A percentile compares a stretch with the other conserved stretches of the same genome.
phyloP scores from a whole-genome alignment of 2,329 filamentous ascomycete species.

The Ciborinia camelliae region DNA sequence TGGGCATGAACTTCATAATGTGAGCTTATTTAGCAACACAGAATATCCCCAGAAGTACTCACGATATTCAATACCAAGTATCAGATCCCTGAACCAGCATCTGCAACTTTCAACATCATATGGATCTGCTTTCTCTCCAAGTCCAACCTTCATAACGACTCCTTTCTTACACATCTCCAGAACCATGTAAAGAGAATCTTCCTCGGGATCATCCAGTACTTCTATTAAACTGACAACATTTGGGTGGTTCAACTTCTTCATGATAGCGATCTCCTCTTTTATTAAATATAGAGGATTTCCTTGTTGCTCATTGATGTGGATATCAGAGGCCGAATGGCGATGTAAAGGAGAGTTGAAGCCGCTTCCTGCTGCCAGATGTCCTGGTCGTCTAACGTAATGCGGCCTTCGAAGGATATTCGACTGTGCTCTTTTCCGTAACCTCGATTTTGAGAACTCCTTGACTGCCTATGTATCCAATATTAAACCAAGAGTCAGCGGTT shows the following conservation, averaged over 20 bases:
- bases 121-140: conserved; percentile 78
- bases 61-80: conserved; percentile 92
- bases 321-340: conserved; percentile 53
- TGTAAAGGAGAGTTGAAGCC: conserved; percentile 44
- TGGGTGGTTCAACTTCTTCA: conserved; percentile 96
- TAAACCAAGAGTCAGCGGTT: conserved; percentile 3
- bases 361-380: conserved; percentile 43
- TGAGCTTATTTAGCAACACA: conserved; percentile 23
- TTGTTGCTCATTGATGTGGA: conserved; percentile 57
- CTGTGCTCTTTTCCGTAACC: conserved; percentile 83
- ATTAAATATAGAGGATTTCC: conserved; percentile 77
- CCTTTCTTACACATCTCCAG: conserved; percentile 99
- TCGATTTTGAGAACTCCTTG: conserved; percentile 95
- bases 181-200: conserved; percentile 97
- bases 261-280: conserved; percentile 94
- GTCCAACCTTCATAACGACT: conserved; percentile 90
- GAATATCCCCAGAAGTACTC: conserved; percentile 40
- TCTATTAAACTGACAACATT: conserved; percentile 94
- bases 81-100: conserved; percentile 91
- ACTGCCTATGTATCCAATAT: conserved; percentile 61
- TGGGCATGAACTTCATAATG: conserved; percentile 74
- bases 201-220: conserved; percentile 90
- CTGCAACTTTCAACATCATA: conserved; percentile 81
- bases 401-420: conserved; percentile 77
- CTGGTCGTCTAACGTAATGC: conserved; percentile 50